Evolutionary conservation across 139 green algal genomes (phyloP).

Genomic region (Closterium sp.): DNA sequence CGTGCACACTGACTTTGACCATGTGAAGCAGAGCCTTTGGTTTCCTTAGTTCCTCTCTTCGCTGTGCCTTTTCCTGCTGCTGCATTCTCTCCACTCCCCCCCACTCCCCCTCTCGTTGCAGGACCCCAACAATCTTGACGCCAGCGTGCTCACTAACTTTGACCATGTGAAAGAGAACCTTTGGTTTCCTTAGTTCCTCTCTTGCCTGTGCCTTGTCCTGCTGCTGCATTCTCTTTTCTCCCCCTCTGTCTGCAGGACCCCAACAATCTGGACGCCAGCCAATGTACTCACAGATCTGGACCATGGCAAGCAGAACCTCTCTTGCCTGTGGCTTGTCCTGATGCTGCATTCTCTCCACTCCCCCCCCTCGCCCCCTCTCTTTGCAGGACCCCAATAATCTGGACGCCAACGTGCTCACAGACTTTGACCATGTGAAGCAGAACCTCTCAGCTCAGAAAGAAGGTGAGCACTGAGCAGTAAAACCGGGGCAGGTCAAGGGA

Average conservation of each 20-base stretch:
- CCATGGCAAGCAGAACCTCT: conserved; percentile 66
- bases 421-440: conserved; percentile 86
- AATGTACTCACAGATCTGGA: conserved; percentile 74
- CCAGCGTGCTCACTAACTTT: conserved; percentile 67
- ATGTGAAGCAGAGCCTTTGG: conserved; percentile 60
- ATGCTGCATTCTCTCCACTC: neutral
- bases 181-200: too few relatives aligned
- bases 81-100: too few relatives aligned
- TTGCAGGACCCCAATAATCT: conserved; percentile 51
- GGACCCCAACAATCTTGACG: conserved; percentile 51
- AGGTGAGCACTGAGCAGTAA: too few relatives aligned
- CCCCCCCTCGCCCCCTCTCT: too few relatives aligned
- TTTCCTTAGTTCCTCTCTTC: too few relatives aligned
- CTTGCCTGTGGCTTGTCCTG: too few relatives aligned
- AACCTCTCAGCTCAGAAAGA: neutral
- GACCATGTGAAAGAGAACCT: conserved; percentile 74
- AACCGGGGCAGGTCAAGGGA: too few relatives aligned
- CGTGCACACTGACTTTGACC: conserved; percentile 77
- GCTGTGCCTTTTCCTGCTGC: too few relatives aligned
- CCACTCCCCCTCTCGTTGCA: neutral
- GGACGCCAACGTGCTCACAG: conserved; percentile 47
- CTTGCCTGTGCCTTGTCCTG: too few relatives aligned
- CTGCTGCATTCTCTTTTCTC: neutral
- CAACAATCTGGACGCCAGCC: conserved; percentile 45
- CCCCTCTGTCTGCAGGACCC: conserved; percentile 32